Evolutionary conservation across 2,329 filamentous ascomycete genomes (phyloP).

Genomic region (Boeremia exigua): DNA sequence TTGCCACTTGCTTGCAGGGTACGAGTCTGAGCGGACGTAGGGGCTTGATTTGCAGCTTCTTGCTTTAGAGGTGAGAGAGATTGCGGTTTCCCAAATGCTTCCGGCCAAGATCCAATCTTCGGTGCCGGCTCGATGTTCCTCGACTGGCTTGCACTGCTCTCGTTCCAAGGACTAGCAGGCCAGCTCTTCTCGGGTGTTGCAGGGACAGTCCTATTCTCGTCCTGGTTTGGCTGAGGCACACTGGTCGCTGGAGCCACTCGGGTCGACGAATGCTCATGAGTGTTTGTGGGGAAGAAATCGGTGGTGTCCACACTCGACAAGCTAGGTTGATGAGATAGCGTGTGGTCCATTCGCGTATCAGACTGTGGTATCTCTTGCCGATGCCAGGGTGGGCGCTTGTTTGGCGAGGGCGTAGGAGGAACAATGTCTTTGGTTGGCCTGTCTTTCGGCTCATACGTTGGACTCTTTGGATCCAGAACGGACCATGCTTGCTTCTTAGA

Average conservation of each 20-base stretch:
- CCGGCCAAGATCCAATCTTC: constrained; percentile 41
- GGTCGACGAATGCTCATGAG: constrained; percentile 50
- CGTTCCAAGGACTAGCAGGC: constrained; percentile 46
- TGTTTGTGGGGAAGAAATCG: constrained; percentile 51
- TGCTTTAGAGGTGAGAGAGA: constrained; percentile 28
- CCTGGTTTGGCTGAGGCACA: constrained; percentile 15
- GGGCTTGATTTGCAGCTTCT: constrained; percentile 8
- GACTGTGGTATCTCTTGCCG: constrained; percentile 24
- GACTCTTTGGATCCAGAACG: constrained; percentile 48
- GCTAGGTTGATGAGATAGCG: constrained; percentile 44
- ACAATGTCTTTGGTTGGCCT: constrained; percentile 19
- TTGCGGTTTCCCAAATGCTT: constrained; percentile 36
- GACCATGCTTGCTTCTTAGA: constrained; percentile 34
- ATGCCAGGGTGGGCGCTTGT: constrained; percentile 38
- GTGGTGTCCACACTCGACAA: constrained; percentile 49
- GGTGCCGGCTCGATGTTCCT: constrained; percentile 27
- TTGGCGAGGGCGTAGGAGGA: constrained; percentile 43
- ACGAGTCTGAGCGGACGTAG: constrained; percentile 12
- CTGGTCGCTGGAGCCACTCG: constrained; percentile 34
- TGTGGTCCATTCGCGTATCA: constrained; percentile 22
- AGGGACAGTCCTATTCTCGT: constrained; percentile 28
- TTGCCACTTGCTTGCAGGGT: constrained; percentile 7
- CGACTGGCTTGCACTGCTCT: constrained; percentile 28
- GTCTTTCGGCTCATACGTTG: constrained; percentile 46
- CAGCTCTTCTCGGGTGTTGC: constrained; percentile 47